Evolutionary conservation across 371 early-diverging fungal species (phyloP).

Genomic region (Circinella minor): DNA sequence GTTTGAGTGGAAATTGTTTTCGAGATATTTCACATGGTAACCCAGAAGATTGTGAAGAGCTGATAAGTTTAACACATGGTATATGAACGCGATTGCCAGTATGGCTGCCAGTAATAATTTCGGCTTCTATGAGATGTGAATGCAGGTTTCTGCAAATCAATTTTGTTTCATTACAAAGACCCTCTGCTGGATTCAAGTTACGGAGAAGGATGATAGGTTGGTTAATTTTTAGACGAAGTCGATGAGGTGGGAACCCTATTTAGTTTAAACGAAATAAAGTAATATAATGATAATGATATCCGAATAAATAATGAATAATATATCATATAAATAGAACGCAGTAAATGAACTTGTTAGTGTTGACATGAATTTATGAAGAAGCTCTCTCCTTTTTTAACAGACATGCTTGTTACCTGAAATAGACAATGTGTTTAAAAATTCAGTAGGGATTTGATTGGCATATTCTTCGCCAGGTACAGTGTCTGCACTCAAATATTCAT

Average conservation of each 20-base stretch:
- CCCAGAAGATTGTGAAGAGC: too few relatives aligned
- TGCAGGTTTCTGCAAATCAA: too few relatives aligned
- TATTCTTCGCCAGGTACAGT: background rate
- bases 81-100: too few relatives aligned
- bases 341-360: background rate
- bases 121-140: too few relatives aligned
- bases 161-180: too few relatives aligned
- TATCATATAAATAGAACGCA: too few relatives aligned
- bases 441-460: background rate
- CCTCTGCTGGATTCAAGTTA: constrained; percentile 33
- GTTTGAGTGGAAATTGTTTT: constrained; percentile 26
- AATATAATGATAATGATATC: background rate
- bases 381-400: too few relatives aligned
- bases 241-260: constrained; percentile 21
- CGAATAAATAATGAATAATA: too few relatives aligned
- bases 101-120: too few relatives aligned
- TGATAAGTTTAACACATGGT: too few relatives aligned
- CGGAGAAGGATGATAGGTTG: constrained; percentile 34
- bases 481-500: constrained; percentile 2
- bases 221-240: constrained; percentile 23
- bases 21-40: too few relatives aligned
- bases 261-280: background rate
- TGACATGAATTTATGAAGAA: too few relatives aligned
- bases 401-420: background rate
- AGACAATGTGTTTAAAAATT: background rate